Conservation (phyloP, 495 filamentous ascomycete species). For the Penicillium cataractarum region DNA sequence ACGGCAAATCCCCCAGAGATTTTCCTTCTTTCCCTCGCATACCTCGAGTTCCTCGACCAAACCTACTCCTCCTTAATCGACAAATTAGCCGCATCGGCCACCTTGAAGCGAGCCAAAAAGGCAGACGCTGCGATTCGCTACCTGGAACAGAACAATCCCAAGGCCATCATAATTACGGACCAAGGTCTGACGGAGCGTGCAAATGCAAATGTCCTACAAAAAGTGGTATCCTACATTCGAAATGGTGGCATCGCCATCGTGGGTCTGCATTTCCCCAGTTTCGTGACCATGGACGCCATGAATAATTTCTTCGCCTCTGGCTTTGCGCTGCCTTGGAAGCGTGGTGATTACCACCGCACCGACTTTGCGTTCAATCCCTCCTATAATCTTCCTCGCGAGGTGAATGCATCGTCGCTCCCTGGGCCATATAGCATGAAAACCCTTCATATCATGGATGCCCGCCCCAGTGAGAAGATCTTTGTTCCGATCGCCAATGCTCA, state of each 20-base stretch:
- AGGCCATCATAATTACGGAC: not conserved
- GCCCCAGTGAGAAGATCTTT: not conserved
- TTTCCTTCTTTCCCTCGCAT: not conserved
- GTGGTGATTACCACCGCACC: not conserved
- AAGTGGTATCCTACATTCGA: not conserved
- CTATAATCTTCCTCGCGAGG: not conserved
- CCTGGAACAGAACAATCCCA: not conserved
- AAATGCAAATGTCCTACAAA: not conserved
- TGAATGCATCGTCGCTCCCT: not conserved
- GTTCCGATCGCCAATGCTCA: not conserved
- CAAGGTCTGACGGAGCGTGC: not conserved
- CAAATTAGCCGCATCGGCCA: not conserved
- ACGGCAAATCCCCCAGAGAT: not conserved
- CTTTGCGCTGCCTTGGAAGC: not conserved
- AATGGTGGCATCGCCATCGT: not conserved
- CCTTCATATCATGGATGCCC: not conserved
- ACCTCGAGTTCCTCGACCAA: not conserved
- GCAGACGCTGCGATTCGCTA: not conserved
- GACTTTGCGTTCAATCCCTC: not conserved
- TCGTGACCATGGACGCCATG: not conserved
- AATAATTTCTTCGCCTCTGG: not conserved
- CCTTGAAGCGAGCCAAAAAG: not conserved
- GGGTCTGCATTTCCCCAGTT: not conserved
- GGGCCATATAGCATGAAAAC: conserved; percentile 1
- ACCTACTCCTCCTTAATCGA: not conserved